These are phyloP conservation scores for Scheffersomyces lignicola DNA, from an alignment of 1,139 yeast genomes.

Conservation along the genomic window DNA sequence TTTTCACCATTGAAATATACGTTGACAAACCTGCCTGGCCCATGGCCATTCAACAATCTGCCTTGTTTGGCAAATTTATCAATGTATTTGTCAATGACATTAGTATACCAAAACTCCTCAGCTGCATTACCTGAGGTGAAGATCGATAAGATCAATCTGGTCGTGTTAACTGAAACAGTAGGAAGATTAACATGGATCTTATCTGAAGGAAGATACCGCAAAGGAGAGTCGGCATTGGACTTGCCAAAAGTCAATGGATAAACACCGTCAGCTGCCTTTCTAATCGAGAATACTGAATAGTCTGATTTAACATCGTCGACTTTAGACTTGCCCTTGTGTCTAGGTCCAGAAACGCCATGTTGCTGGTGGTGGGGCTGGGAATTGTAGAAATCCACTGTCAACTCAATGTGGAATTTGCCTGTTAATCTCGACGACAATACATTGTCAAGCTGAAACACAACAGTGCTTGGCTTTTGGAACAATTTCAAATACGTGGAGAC, in stretches of 20 bases:
- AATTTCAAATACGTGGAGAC: conserved; percentile 56
- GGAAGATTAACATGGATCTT: conserved; percentile 41
- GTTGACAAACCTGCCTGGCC: conserved; percentile 58
- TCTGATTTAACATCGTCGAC: conserved; percentile 7
- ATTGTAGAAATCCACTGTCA: conserved; percentile 53
- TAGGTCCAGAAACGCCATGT: conserved; percentile 6
- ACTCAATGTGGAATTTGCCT: conserved; percentile 59
- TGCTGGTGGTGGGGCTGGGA: conserved; percentile 7
- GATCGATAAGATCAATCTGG: conserved; percentile 57
- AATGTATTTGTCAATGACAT: conserved; percentile 52
- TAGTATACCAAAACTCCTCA: conserved; percentile 84
- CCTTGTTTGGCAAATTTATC: conserved; percentile 36
- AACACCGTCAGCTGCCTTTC: conserved; percentile 32
- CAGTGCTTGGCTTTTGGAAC: conserved; percentile 40
- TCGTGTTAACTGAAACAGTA: conserved; percentile 46
- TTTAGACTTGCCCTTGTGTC: conserved; percentile 3
- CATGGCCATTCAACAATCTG: conserved; percentile 54
- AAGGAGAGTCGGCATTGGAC: conserved; percentile 26
- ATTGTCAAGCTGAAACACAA: conserved; percentile 66
- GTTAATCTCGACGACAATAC: conserved; percentile 54
- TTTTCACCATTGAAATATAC: conserved; percentile 51
- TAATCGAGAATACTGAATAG: conserved; percentile 19
- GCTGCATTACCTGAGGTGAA: conserved; percentile 74
- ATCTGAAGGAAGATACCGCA: conserved; percentile 43
- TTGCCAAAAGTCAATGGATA: conserved; percentile 29